These are phyloP conservation scores for Nymphaea colorata DNA, from an alignment of 164 flowering plant genomes.

Conservation along the genomic window DNA sequence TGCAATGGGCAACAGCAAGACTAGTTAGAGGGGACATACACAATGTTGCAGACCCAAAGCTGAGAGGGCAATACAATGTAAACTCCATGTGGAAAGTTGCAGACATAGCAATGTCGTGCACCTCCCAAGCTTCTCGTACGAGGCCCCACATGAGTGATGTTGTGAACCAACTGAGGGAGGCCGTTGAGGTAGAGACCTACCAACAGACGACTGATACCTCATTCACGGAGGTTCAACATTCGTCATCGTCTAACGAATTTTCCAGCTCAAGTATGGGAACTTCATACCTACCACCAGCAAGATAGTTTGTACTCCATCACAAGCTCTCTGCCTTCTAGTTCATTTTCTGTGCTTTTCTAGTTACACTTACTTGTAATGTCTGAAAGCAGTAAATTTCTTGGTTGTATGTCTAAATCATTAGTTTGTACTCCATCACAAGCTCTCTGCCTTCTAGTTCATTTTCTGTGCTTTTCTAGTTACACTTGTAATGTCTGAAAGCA, in stretches of 20 bases:
- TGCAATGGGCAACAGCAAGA: slow-evolving; percentile 22
- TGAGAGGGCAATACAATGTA: slow-evolving; percentile 16
- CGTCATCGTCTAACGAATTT: neutral
- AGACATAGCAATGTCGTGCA: slow-evolving; percentile 41
- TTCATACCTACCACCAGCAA: neutral
- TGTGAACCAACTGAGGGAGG: slow-evolving; percentile 16
- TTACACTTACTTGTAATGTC: too few species aligned
- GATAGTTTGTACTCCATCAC: neutral
- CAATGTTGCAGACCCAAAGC: slow-evolving; percentile 27
- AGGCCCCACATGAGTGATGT: slow-evolving; percentile 39
- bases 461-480: too few species aligned
- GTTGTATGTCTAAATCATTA: too few species aligned
- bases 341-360: too few species aligned
- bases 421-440: too few species aligned
- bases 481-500: too few species aligned
- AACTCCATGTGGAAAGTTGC: slow-evolving; percentile 35
- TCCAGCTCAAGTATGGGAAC: neutral
- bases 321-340: too few species aligned
- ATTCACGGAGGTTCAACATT: neutral
- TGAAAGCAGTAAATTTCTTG: too few species aligned
- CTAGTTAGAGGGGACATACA: slow-evolving; percentile 24
- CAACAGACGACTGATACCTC: neutral
- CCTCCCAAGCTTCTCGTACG: slow-evolving; percentile 6
- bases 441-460: too few species aligned
- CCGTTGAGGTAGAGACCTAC: neutral